These are phyloP conservation scores for Westerdykella sp. DNA, from an alignment of 2,329 filamentous ascomycete species.

Conservation along the genomic window DNA sequence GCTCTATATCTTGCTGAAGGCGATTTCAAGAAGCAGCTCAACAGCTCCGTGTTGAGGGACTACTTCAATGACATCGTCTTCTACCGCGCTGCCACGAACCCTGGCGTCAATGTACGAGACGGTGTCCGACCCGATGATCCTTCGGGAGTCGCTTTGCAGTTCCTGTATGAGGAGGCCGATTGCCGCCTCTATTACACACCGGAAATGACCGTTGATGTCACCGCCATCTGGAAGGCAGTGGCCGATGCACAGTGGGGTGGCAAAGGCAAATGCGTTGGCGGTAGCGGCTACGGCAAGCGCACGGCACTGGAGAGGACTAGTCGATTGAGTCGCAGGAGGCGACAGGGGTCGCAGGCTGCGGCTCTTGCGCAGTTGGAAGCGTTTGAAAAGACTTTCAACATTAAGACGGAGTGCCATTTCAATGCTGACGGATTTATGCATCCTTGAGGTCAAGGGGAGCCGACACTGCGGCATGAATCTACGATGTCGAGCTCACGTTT, in stretches of 20 bases:
- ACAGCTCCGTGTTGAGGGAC: slow-evolving; percentile 20
- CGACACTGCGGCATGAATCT: no score
- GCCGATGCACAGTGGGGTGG: slow-evolving; percentile 33
- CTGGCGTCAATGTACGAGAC: slow-evolving; percentile 32
- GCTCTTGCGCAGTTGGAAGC: slow-evolving; percentile 15
- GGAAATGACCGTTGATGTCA: slow-evolving; percentile 37
- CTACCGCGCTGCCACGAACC: slow-evolving; percentile 15
- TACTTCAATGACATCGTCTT: slow-evolving; percentile 25
- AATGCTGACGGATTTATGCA: slow-evolving; percentile 31
- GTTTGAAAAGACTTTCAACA: slow-evolving; percentile 21
- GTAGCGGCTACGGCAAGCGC: slow-evolving; percentile 17
- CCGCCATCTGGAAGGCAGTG: slow-evolving; percentile 35
- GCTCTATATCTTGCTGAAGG: slow-evolving; percentile 12
- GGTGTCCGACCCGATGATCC: slow-evolving; percentile 28
- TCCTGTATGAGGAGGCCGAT: slow-evolving; percentile 36
- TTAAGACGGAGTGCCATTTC: slow-evolving; percentile 26
- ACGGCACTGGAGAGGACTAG: slow-evolving; percentile 16
- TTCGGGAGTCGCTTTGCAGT: slow-evolving; percentile 32
- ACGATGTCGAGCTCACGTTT: no score
- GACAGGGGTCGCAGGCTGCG: slow-evolving; percentile 10
- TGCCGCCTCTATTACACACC: slow-evolving; percentile 38
- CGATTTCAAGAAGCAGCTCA: slow-evolving; percentile 18
- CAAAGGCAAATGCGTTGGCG: slow-evolving; percentile 27
- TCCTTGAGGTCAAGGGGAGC: slow-evolving; percentile 14
- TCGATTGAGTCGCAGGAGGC: slow-evolving; percentile 16